Evolutionary conservation across 2,329 filamentous ascomycete genomes (phyloP).

Genomic region (Trichophyton schoenleinii): DNA sequence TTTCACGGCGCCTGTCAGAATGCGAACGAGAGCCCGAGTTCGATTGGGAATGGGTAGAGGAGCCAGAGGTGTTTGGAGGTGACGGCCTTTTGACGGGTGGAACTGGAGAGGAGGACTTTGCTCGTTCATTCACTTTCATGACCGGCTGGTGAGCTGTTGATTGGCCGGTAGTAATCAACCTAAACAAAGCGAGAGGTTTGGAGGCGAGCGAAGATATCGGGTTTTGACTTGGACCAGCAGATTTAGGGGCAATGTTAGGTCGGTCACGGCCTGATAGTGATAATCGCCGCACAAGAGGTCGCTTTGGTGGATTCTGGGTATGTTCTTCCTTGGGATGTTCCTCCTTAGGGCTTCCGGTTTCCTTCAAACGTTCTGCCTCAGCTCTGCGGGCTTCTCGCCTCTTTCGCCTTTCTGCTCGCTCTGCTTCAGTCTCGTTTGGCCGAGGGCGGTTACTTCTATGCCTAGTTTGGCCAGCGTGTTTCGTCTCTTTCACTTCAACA

Average conservation of each 20-base stretch:
- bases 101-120: constrained; percentile 9
- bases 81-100: constrained; percentile 10
- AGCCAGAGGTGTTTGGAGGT: constrained; percentile 21
- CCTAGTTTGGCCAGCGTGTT: not conserved
- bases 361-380: constrained; percentile 15
- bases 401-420: constrained; percentile 17
- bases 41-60: constrained; percentile 20
- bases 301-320: not conserved
- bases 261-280: constrained; percentile 5
- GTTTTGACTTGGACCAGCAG: constrained; percentile 20
- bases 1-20: not conserved
- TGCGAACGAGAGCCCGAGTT: constrained; percentile 10
- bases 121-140: constrained; percentile 26
- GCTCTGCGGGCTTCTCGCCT: constrained; percentile 14
- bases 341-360: constrained; percentile 12
- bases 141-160: constrained; percentile 30
- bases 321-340: constrained; percentile 3
- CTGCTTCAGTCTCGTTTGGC: constrained; percentile 14
- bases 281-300: not conserved
- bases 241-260: constrained; percentile 13
- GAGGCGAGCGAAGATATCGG: constrained; percentile 12
- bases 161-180: constrained; percentile 26
- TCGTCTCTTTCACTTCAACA: not conserved
- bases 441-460: not conserved
- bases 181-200: constrained; percentile 18